A percentile compares a stretch with the other conserved stretches of the same genome.
These are phyloP conservation scores for Erigeron philadelphicus DNA, from an alignment of 140 eudicot species.

Conservation along the genomic window DNA sequence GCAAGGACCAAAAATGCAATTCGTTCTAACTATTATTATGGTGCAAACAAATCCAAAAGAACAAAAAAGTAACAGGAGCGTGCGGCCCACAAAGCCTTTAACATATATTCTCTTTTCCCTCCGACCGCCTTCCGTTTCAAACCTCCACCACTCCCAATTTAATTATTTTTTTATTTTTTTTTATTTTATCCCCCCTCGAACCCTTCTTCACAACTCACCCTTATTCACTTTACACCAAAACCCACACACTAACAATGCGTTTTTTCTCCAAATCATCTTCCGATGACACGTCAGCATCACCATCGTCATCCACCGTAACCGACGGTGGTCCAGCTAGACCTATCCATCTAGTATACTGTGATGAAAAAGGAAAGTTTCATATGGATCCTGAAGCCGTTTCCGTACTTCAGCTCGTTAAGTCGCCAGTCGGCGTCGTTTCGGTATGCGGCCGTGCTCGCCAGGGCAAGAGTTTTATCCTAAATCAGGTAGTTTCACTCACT, in stretches of 20 bases:
- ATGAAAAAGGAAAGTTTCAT: constrained; percentile 79
- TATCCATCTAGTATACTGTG: constrained; percentile 84
- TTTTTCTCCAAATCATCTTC: not conserved
- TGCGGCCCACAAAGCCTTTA: constrained; percentile 25
- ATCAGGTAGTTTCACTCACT: constrained; percentile 48
- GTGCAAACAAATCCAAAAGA: too few species aligned
- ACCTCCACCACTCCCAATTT: not conserved
- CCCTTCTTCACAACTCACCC: constrained; percentile 11
- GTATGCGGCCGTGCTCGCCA: constrained; percentile 98
- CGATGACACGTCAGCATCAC: not conserved
- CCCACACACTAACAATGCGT: not conserved
- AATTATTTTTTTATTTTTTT: not conserved
- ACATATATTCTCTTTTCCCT: constrained; percentile 29
- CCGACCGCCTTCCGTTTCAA: constrained; percentile 40
- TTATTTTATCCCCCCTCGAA: constrained; percentile 8
- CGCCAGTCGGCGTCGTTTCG: constrained; percentile 87
- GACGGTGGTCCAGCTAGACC: constrained; percentile 75
- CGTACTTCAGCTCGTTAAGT: constrained; percentile 80
- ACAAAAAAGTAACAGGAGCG: not conserved
- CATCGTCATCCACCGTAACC: constrained; percentile 17
- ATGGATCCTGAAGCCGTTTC: constrained; percentile 96
- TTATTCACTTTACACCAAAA: not conserved
- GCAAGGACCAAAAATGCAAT: too few species aligned
- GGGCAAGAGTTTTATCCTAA: constrained; percentile 78
- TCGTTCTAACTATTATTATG: too few species aligned